These are phyloP conservation scores for Podospora pseudocomata DNA, from an alignment of 495 filamentous ascomycete species.

Conservation along the genomic window DNA sequence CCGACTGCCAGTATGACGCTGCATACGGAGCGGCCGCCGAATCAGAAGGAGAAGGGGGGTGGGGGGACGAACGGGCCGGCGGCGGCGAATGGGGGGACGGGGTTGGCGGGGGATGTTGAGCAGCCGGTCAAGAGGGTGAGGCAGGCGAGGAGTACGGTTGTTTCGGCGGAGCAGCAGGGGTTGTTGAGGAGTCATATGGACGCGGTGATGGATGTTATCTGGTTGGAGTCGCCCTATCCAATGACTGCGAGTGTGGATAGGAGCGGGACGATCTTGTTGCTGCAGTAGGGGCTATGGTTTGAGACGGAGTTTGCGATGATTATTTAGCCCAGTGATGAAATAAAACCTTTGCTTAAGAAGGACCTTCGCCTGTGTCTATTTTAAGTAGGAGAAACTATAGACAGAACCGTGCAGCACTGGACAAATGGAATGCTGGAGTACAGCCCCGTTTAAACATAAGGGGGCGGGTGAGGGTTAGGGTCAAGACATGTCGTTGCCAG, in stretches of 20 bases:
- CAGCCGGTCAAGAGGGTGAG: constrained; percentile 32
- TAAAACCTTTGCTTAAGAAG: background rate
- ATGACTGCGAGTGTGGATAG: constrained; percentile 91
- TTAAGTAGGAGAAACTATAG: no score
- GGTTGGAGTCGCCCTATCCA: constrained; percentile 84
- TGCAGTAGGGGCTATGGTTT: constrained; percentile 42
- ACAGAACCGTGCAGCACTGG: no score
- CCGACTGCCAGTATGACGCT: constrained; percentile 65
- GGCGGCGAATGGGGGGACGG: constrained; percentile 37
- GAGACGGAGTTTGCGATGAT: background rate
- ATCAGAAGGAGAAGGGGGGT: constrained; percentile 22
- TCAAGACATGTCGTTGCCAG: background rate
- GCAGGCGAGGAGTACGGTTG: constrained; percentile 76
- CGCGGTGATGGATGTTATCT: constrained; percentile 78
- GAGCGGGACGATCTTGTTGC: constrained; percentile 88
- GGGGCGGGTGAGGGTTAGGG: constrained; percentile 12
- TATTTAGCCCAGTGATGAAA: background rate
- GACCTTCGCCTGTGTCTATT: background rate
- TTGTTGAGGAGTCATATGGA: constrained; percentile 84
- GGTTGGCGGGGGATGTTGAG: constrained; percentile 28
- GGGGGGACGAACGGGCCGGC: constrained; percentile 23
- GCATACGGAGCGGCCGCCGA: constrained; percentile 65
- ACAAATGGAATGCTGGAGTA: no score
- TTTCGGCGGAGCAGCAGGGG: constrained; percentile 82
- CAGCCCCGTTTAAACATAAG: background rate